These are phyloP conservation scores for Penicillium nordicum DNA, from an alignment of 2,329 filamentous ascomycete species.

Conservation along the genomic window DNA sequence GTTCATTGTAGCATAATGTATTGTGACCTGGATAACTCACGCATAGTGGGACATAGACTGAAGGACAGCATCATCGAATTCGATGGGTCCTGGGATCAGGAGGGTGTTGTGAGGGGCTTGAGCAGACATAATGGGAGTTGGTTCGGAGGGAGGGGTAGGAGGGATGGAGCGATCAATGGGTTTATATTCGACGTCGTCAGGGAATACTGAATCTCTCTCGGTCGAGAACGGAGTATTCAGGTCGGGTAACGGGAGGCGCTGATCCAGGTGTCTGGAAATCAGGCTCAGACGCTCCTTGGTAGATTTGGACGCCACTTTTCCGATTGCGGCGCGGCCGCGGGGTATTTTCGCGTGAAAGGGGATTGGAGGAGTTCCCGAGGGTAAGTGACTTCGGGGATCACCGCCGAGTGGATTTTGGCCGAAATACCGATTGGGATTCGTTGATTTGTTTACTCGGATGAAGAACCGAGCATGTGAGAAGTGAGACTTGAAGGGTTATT, in stretches of 20 bases:
- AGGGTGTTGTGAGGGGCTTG: conserved; percentile 66
- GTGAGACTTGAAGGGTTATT: not conserved
- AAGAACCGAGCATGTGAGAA: not conserved
- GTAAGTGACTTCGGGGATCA: conserved; percentile 25
- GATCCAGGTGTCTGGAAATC: conserved; percentile 60
- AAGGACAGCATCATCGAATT: conserved; percentile 96
- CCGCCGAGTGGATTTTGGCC: conserved; percentile 16
- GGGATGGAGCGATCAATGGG: conserved; percentile 35
- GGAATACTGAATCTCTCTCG: conserved; percentile 51
- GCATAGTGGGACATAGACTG: conserved; percentile 91
- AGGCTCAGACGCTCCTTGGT: conserved; percentile 54
- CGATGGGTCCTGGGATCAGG: conserved; percentile 94
- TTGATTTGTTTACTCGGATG: conserved; percentile 8
- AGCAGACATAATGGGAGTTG: conserved; percentile 51
- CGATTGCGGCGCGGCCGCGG: conserved; percentile 36
- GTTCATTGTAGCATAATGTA: not conserved
- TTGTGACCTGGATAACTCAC: conserved; percentile 23
- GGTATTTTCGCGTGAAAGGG: conserved; percentile 17
- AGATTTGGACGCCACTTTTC: conserved; percentile 48
- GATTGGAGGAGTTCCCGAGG: conserved; percentile 22
- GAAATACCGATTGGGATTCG: conserved; percentile 11
- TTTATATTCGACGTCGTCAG: conserved; percentile 55
- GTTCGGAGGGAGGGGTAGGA: conserved; percentile 22
- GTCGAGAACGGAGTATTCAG: conserved; percentile 63
- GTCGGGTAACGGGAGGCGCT: conserved; percentile 52